Percentiles rank a stretch among this genome's conserved stretches.
Conservation (phyloP, 441 rosid species). For the Iberis amara region DNA sequence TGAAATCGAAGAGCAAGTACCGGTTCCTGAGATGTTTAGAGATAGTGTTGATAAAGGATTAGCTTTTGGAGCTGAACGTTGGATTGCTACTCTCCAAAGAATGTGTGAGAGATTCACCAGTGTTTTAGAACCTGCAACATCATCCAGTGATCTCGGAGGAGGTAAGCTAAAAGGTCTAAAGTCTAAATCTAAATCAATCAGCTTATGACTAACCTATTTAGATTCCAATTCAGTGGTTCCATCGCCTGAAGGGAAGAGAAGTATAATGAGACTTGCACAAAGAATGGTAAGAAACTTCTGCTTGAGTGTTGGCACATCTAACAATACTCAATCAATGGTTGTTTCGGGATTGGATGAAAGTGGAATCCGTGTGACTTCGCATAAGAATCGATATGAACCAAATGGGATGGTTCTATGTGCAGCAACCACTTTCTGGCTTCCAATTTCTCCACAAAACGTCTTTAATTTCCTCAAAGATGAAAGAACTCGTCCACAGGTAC, state of each 20-base stretch:
- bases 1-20: constrained; percentile 58
- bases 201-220: not conserved
- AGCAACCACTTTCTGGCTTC: constrained; percentile 80
- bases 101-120: constrained; percentile 70
- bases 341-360: constrained; percentile 53
- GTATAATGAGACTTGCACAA: constrained; percentile 88
- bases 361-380: constrained; percentile 67
- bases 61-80: constrained; percentile 82
- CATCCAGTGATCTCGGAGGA: constrained; percentile 65
- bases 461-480: constrained; percentile 83
- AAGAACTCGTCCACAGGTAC: constrained; percentile 77
- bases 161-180: constrained; percentile 33
- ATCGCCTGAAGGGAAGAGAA: constrained; percentile 68
- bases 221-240: constrained; percentile 44
- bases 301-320: constrained; percentile 66
- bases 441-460: constrained; percentile 56
- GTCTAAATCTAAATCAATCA: not conserved
- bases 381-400: constrained; percentile 47
- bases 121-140: constrained; percentile 48
- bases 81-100: constrained; percentile 74
- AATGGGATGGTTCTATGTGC: constrained; percentile 82
- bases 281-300: constrained; percentile 83
- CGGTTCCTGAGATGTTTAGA: constrained; percentile 44
- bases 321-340: constrained; percentile 51
- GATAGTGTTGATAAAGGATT: constrained; percentile 53